Percentiles rank a stretch among this genome's conserved stretches.
phyloP scores from a whole-genome alignment of 2,329 filamentous ascomycete species.

The Penicillium sp. region DNA sequence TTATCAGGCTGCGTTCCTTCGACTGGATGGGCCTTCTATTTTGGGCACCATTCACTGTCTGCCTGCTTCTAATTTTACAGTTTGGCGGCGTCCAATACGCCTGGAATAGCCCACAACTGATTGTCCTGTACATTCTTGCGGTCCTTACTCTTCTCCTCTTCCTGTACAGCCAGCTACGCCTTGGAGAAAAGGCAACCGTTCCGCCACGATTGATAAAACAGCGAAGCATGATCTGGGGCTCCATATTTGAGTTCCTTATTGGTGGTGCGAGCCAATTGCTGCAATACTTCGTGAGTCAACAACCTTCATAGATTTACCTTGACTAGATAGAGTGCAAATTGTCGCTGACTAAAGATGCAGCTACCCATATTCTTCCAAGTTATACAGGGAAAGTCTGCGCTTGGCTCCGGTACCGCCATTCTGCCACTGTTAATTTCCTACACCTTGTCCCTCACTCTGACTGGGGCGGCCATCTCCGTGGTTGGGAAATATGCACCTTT shows the following conservation, averaged over 20 bases:
- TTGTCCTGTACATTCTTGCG: not conserved
- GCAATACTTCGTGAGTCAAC: not conserved
- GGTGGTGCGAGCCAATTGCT: not conserved
- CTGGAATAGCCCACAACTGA: not conserved
- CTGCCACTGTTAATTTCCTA: not conserved
- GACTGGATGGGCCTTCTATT: not conserved
- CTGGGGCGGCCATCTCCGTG: not conserved
- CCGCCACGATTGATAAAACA: not conserved
- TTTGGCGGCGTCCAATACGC: not conserved
- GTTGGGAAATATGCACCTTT: not conserved
- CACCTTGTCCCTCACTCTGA: not conserved
- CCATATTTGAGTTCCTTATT: not conserved
- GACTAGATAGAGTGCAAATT: too few relatives aligned
- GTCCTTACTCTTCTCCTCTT: not conserved
- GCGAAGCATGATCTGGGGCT: not conserved
- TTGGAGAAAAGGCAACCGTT: not conserved
- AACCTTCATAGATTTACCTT: not conserved
- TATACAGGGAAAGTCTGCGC: not conserved
- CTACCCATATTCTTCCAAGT: not conserved
- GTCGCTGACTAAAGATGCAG: not conserved
- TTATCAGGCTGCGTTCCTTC: not conserved
- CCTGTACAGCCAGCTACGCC: not conserved
- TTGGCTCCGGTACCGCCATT: not conserved
- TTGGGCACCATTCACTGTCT: not conserved
- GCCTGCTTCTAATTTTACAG: not conserved